phyloP scores from a whole-genome alignment of 306 rosid genomes.

The Rosa chinensis region DNA sequence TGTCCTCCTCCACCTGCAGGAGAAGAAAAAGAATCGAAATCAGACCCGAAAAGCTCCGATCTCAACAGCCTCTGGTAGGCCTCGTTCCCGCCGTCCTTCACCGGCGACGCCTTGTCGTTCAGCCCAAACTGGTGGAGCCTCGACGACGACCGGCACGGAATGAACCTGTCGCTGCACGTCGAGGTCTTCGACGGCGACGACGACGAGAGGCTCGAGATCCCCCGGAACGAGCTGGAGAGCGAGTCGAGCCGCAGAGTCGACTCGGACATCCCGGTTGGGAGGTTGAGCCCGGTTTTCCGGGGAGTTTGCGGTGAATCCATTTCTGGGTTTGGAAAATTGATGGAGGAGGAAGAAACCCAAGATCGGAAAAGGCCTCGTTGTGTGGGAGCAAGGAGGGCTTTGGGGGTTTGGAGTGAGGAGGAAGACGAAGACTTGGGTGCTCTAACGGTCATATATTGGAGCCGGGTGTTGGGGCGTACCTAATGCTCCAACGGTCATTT shows the following conservation, averaged over 20 bases:
- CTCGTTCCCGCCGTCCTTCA: conserved; percentile 84
- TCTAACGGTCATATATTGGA: conserved; percentile 49
- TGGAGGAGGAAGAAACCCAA: neutral
- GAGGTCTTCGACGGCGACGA: conserved; percentile 57
- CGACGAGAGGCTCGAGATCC: conserved; percentile 35
- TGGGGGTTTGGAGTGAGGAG: neutral
- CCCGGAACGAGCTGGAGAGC: conserved; percentile 49
- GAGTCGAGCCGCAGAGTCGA: conserved; percentile 68
- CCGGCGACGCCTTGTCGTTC: conserved; percentile 73
- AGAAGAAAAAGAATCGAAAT: conserved; percentile 67
- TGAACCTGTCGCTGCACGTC: conserved; percentile 87
- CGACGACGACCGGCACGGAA: conserved; percentile 92
- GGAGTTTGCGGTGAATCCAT: conserved; percentile 69
- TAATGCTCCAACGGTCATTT: conserved; percentile 40
- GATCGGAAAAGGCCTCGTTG: neutral
- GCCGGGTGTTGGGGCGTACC: neutral
- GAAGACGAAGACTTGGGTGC: conserved; percentile 18
- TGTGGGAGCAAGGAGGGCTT: neutral
- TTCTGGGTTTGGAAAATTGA: neutral
- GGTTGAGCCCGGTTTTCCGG: conserved; percentile 61
- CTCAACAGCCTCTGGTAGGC: conserved; percentile 71
- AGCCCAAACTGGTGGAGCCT: conserved; percentile 90
- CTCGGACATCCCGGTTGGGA: conserved; percentile 89
- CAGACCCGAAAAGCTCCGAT: conserved; percentile 90
- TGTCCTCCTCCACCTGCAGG: conserved; percentile 49